phyloP scores from a whole-genome alignment of 345 rosid species.

The Citrus sp. region DNA sequence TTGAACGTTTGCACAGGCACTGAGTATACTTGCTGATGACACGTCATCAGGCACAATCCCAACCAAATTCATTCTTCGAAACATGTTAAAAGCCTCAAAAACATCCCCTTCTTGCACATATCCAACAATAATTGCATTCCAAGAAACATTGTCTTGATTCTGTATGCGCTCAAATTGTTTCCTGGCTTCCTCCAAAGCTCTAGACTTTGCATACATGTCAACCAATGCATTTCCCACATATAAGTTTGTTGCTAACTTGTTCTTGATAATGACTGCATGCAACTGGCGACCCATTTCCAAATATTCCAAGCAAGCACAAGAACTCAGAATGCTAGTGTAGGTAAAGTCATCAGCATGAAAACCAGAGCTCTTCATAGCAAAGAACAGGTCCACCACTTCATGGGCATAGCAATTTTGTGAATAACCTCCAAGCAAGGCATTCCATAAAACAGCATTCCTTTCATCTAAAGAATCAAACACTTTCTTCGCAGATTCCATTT shows the following conservation, averaged over 20 bases:
- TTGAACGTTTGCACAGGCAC: constrained; percentile 73
- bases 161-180: constrained; percentile 59
- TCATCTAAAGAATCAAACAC: constrained; percentile 66
- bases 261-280: constrained; percentile 68
- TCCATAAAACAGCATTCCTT: constrained; percentile 81
- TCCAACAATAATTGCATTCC: constrained; percentile 94
- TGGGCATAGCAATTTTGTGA: constrained; percentile 62
- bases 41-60: constrained; percentile 70
- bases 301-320: constrained; percentile 63
- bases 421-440: constrained; percentile 78
- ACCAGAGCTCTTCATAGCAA: constrained; percentile 58
- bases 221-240: constrained; percentile 87
- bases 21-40: constrained; percentile 68
- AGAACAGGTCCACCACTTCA: constrained; percentile 55
- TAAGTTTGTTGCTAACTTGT: constrained; percentile 47
- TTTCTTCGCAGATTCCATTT: constrained; percentile 60
- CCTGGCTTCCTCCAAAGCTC: constrained; percentile 68
- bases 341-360: constrained; percentile 77
- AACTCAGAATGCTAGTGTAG: constrained; percentile 82
- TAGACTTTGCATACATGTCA: constrained; percentile 92
- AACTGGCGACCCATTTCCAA: constrained; percentile 62
- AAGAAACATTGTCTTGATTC: constrained; percentile 60
- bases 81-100: constrained; percentile 66
- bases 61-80: constrained; percentile 49
- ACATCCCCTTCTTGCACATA: constrained; percentile 76